Evolutionary conservation across 2,329 filamentous ascomycete genomes (phyloP), one percentile per base, ranked within the genome.

Genomic region (Emydomyces testavorans): DNA sequence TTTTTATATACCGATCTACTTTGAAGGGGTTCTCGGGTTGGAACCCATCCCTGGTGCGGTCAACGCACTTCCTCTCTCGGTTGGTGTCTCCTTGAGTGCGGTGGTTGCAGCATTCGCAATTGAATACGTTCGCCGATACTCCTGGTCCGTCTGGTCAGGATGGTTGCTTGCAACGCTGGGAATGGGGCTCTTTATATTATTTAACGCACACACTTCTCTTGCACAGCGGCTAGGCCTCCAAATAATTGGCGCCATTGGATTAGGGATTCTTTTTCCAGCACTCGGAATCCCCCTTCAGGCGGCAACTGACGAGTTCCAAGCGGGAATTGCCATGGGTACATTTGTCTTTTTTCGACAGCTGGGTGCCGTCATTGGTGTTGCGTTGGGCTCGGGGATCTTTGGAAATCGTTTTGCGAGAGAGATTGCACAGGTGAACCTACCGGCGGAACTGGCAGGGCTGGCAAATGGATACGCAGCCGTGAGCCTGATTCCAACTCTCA

Each of bases 101-200:
- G 50, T 52, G 2, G 75, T 78, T 32, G 70, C 73, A 4, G 65
- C 68, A 13, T 77, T 72, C 1, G 77, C 77, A 6, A 44, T 52
- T 31, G 43, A 29, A 29, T 34, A 20, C 21, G 36, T 29, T 13
- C 41, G 50, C 26, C 66, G 64, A 32, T 85, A 83, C 60, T 71
- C 77, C 53, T 77, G 72, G 71, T 71, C 75, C 0, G 66, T 80
- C 48, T 79, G 78, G 71, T 49, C 56, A 1, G 82, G 82, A 23
- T 85, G 81, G 81, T 53, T 63, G 1, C 56, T 82, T 2, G 71
- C 74, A 1, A 78, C 75, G 0, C 54, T 79, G 1, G 78, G 80
- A 2, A 65, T 74, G 6, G 82, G 81, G 74, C 3, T 66, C 8
- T 51, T 65, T 32, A 58, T 56, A 20, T 53, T 62, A 15, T 57